Conservation (phyloP, 2,329 filamentous ascomycete species). For the Sporothrix euskadiensis region DNA sequence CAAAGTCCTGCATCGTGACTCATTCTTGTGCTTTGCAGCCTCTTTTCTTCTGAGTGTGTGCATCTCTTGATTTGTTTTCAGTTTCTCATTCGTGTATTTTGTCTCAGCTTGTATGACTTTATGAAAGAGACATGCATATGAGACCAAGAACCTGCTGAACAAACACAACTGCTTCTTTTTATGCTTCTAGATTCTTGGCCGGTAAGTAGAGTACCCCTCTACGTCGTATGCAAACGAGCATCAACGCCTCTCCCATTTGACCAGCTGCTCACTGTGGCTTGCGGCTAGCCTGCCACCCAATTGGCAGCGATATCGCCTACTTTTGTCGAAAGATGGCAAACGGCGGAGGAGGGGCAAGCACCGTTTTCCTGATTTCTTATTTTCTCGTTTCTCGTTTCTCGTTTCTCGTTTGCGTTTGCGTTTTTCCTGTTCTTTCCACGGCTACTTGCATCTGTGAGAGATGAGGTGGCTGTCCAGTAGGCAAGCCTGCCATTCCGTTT, state of each 20-base stretch:
- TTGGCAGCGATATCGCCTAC: not conserved
- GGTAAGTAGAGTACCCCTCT: not conserved
- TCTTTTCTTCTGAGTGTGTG: not conserved
- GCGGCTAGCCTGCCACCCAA: not conserved
- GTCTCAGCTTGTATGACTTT: not conserved
- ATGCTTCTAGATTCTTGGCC: not conserved
- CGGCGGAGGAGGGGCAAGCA: not conserved
- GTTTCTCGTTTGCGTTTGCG: not conserved
- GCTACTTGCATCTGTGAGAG: not conserved
- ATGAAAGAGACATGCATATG: not conserved
- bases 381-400: not conserved
- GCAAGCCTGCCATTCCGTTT: not conserved
- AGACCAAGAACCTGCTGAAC: not conserved
- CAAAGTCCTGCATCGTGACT: constrained; percentile 5
- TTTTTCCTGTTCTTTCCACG: not conserved
- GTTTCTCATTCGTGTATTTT: not conserved
- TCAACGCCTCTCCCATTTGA: not conserved
- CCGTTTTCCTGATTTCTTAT: not conserved
- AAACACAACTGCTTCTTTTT: not conserved
- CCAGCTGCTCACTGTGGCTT: constrained; percentile 7
- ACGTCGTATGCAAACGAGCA: not conserved
- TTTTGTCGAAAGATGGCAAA: not conserved
- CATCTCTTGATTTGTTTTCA: not conserved
- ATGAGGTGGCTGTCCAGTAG: not conserved
- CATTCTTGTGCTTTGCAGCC: not conserved